Conservation (phyloP, 2,329 filamentous ascomycete species). For the Stylonectria norvegica region DNA sequence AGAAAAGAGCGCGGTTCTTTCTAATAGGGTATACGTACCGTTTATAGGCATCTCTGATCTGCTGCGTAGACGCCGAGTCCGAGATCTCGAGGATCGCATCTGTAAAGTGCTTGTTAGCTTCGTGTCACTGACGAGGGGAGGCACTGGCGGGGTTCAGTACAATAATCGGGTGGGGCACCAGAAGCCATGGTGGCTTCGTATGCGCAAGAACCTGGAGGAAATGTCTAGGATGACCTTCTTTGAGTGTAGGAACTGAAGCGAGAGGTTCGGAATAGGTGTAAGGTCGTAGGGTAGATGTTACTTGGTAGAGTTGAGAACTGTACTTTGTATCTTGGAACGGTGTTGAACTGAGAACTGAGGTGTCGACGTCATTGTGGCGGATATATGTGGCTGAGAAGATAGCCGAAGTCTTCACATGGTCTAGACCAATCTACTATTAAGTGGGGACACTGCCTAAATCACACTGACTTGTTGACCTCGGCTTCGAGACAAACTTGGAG, state of each 20-base stretch:
- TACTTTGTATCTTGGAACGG: constrained; percentile 3
- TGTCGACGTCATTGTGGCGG: constrained; percentile 45
- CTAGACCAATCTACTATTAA: too few relatives aligned
- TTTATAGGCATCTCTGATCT: constrained; percentile 95
- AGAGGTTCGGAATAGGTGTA: not conserved
- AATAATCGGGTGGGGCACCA: constrained; percentile 55
- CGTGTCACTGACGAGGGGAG: constrained; percentile 11
- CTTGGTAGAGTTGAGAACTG: not conserved
- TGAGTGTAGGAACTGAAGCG: not conserved
- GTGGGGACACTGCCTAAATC: not conserved
- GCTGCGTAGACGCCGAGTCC: constrained; percentile 70
- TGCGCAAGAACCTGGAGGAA: constrained; percentile 2
- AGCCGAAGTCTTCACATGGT: not conserved
- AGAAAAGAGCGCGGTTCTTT: too few relatives aligned
- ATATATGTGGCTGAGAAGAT: constrained; percentile 25
- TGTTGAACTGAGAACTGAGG: constrained; percentile 12
- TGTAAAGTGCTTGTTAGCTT: constrained; percentile 34
- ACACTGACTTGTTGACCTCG: not conserved
- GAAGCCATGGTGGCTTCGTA: constrained; percentile 30
- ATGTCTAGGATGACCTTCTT: constrained; percentile 7
- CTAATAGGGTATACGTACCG: constrained; percentile 57
- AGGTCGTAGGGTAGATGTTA: not conserved
- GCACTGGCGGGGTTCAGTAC: constrained; percentile 37
- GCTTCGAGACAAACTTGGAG: too few relatives aligned
- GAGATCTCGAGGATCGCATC: constrained; percentile 72